Conservation (phyloP, 257 asterid species). For the Solanum habrochaites region DNA sequence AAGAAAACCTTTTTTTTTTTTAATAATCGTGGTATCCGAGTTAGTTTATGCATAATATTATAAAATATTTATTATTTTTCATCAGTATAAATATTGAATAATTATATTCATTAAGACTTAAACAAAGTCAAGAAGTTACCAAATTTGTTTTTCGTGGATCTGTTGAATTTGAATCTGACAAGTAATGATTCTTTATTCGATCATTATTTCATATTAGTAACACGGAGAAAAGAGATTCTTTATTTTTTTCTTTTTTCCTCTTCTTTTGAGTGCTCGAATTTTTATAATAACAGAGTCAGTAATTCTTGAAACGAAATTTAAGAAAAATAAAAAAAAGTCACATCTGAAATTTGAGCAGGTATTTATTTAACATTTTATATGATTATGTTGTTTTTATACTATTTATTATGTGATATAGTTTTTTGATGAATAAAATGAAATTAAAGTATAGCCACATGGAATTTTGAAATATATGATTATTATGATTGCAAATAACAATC, state of each 20-base stretch:
- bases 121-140: neutral
- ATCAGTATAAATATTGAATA: neutral
- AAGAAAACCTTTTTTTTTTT: neutral
- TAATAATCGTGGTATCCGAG: neutral
- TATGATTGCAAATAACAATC: constrained; percentile 1
- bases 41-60: neutral
- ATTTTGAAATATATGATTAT: constrained; percentile 10
- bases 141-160: neutral
- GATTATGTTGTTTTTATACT: neutral
- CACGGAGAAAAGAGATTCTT: neutral
- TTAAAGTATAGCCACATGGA: neutral
- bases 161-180: neutral
- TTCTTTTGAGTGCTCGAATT: constrained; percentile 11
- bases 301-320: neutral
- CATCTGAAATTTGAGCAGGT: neutral
- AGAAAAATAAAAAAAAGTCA: neutral
- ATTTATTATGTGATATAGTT: neutral
- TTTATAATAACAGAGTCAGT: neutral
- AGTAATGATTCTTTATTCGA: neutral
- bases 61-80: no score
- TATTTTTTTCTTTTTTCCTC: neutral
- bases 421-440: neutral
- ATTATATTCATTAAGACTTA: neutral
- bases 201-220: neutral
- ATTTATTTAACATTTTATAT: neutral